Conservation (phyloP, 305 asterid genomes). For the Ajuga reptans region DNA sequence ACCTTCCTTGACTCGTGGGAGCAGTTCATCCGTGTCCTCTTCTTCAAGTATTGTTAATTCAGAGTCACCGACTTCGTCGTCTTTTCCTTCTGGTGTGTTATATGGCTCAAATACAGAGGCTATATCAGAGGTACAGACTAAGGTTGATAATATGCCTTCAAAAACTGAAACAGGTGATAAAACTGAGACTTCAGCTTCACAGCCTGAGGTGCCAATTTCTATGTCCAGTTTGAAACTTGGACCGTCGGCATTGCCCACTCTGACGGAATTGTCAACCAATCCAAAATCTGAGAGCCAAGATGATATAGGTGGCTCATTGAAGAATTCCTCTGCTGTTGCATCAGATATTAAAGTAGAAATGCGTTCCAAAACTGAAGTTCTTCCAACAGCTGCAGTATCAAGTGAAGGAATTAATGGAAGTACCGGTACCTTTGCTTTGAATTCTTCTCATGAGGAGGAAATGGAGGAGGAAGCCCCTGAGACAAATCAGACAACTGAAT, state of each 20-base stretch:
- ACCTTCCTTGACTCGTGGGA: slow-evolving; percentile 24
- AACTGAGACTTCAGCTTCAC: slow-evolving; percentile 32
- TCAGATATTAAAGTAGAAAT: slow-evolving; percentile 32
- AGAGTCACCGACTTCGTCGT: slow-evolving; percentile 25
- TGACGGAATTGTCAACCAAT: slow-evolving; percentile 25
- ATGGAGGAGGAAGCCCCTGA: slow-evolving; percentile 99
- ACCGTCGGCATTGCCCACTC: slow-evolving; percentile 25
- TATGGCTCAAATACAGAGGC: slow-evolving; percentile 34
- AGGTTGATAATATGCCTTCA: slow-evolving; percentile 28
- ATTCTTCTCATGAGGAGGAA: slow-evolving; percentile 70
- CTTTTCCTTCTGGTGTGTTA: slow-evolving; percentile 28
- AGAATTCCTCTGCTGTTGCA: slow-evolving; percentile 26
- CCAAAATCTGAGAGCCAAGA: slow-evolving; percentile 34
- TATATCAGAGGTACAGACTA: slow-evolving; percentile 22
- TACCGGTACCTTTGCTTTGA: slow-evolving; percentile 30
- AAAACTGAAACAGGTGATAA: slow-evolving; percentile 27
- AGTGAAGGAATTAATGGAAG: slow-evolving; percentile 33
- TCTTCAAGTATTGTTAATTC: slow-evolving; percentile 24
- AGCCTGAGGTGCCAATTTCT: slow-evolving; percentile 28
- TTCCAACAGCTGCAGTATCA: slow-evolving; percentile 28
- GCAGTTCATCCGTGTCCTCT: slow-evolving; percentile 26
- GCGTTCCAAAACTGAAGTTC: slow-evolving; percentile 26
- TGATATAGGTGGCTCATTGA: slow-evolving; percentile 28
- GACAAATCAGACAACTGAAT: slow-evolving; percentile 38
- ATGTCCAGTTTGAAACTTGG: slow-evolving; percentile 28